Conservation (phyloP, 1,284 basidiomycete species). For the Microbotryum violaceum region DNA sequence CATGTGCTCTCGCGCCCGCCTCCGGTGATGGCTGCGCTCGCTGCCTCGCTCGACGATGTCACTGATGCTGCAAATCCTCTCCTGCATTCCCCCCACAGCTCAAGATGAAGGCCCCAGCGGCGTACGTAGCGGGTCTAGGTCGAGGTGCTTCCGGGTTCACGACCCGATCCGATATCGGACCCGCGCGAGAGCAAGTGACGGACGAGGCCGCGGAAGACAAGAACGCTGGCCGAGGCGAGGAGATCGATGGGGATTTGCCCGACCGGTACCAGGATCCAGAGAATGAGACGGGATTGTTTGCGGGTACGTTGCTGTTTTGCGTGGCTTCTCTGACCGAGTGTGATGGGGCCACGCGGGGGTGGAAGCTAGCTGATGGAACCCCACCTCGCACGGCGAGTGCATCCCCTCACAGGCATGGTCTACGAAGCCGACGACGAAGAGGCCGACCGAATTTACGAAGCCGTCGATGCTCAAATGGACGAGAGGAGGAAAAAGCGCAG, state of each 20-base stretch:
- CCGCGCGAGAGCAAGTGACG: slow-evolving; percentile 85
- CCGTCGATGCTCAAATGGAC: slow-evolving; percentile 85
- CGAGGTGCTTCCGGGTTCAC: slow-evolving; percentile 97
- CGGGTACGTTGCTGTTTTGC: slow-evolving; percentile 43
- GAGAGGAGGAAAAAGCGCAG: slow-evolving; percentile 67
- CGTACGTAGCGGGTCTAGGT: slow-evolving; percentile 92
- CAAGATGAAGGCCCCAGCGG: slow-evolving; percentile 60
- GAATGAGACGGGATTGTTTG: slow-evolving; percentile 92
- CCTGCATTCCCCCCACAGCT: slow-evolving; percentile 2
- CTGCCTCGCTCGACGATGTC: not conserved
- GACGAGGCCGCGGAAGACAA: slow-evolving; percentile 43
- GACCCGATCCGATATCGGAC: slow-evolving; percentile 96
- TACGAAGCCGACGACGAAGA: slow-evolving; percentile 98
- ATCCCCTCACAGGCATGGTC: slow-evolving; percentile 54
- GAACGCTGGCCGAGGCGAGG: slow-evolving; percentile 61
- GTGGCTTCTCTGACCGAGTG: not conserved
- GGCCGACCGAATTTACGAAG: slow-evolving; percentile 88
- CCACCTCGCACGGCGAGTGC: not conserved
- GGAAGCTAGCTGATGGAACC: not conserved
- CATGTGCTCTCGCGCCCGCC: too few relatives aligned
- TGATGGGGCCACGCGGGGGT: not conserved
- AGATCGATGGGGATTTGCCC: slow-evolving; percentile 65
- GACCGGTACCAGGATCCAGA: slow-evolving; percentile 94
- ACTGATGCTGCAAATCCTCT: not conserved
- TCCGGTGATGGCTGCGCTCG: not conserved